phyloP scores from a whole-genome alignment of 768 basidiomycete species.

The Kwoniella sp. region DNA sequence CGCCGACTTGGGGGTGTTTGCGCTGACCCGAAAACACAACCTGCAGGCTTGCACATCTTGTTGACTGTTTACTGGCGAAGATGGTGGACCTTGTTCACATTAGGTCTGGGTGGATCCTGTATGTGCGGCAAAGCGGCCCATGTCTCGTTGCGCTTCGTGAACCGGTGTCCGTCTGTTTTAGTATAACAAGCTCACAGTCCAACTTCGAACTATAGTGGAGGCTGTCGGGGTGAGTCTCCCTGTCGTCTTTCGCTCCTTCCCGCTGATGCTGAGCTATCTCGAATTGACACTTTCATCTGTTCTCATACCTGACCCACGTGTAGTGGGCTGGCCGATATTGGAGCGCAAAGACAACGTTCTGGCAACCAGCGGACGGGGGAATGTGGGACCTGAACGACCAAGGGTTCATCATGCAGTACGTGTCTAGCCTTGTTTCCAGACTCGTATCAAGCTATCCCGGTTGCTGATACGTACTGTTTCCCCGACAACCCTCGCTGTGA shows the following conservation, averaged over 20 bases:
- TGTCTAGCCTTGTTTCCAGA: neutral
- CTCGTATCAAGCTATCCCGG: too few relatives aligned
- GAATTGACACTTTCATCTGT: too few relatives aligned
- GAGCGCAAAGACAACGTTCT: constrained; percentile 10
- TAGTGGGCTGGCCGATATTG: constrained; percentile 31
- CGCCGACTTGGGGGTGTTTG: neutral
- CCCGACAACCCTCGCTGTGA: too few relatives aligned
- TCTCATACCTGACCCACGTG: too few relatives aligned
- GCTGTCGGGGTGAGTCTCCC: constrained; percentile 18
- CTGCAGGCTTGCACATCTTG: constrained; percentile 15
- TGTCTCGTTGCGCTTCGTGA: too few relatives aligned
- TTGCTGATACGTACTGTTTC: too few relatives aligned
- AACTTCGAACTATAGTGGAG: constrained; percentile 9
- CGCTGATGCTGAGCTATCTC: neutral
- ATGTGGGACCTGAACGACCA: constrained; percentile 19
- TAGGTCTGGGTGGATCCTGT: constrained; percentile 18
- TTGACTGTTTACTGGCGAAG: constrained; percentile 14
- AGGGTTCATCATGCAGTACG: constrained; percentile 60
- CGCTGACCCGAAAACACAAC: neutral
- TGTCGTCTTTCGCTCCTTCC: too few relatives aligned
- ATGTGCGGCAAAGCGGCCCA: constrained; percentile 3
- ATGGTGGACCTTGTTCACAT: constrained; percentile 28
- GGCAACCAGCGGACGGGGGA: constrained; percentile 25
- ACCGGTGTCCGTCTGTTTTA: neutral
- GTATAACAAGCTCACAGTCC: neutral